phyloP scores from a whole-genome alignment of 2,329 filamentous ascomycete genomes.

The Aureobasidium sp. region DNA sequence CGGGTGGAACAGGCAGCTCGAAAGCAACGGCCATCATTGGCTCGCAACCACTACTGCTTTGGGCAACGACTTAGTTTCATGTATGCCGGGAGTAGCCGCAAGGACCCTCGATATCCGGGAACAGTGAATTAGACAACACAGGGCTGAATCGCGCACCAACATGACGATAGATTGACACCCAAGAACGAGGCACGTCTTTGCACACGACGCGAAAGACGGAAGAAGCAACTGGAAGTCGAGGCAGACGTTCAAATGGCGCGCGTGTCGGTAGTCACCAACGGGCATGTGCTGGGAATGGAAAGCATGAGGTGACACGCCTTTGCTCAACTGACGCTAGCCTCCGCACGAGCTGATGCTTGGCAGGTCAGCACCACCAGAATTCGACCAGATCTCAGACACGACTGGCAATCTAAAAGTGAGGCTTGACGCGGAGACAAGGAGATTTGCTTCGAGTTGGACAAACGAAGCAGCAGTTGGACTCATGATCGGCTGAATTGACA shows the following conservation, averaged over 20 bases:
- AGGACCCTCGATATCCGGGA: slow-evolving; percentile 1
- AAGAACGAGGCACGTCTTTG: neutral
- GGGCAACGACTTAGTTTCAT: neutral
- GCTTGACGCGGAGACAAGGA: neutral
- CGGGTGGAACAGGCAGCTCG: slow-evolving; percentile 3
- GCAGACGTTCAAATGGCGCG: slow-evolving; percentile 1
- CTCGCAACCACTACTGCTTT: slow-evolving; percentile 5
- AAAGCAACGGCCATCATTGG: slow-evolving; percentile 9
- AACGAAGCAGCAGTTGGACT: neutral
- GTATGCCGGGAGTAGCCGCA: slow-evolving; percentile 7
- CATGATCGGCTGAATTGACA: slow-evolving; percentile 2
- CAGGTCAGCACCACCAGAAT: slow-evolving; percentile 5
- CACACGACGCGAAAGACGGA: neutral
- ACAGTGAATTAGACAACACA: neutral
- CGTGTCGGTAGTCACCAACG: slow-evolving; percentile 1
- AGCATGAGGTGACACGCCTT: slow-evolving; percentile 9
- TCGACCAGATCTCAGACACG: slow-evolving; percentile 6
- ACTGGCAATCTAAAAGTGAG: neutral
- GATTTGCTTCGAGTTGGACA: neutral
- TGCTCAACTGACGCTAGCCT: slow-evolving; percentile 12
- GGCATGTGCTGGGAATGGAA: neutral
- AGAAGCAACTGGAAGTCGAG: neutral
- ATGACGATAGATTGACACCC: neutral
- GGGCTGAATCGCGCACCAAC: neutral
- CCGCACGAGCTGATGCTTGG: slow-evolving; percentile 7